These are phyloP conservation scores for Cucurbita maxima DNA, from an alignment of 306 rosid genomes.

Conservation along the genomic window DNA sequence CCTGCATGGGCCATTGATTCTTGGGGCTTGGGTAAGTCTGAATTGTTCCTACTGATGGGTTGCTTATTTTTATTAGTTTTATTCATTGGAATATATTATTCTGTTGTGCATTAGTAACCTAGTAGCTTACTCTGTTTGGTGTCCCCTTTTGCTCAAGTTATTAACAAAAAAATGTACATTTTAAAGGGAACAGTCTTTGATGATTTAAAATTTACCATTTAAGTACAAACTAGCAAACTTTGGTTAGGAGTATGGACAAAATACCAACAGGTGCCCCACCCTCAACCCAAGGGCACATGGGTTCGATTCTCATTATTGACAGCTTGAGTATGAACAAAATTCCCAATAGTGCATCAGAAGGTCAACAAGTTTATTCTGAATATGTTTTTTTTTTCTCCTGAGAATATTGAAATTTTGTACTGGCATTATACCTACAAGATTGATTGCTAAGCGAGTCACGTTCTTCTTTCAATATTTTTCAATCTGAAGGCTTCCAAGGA, in stretches of 20 bases:
- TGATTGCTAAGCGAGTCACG: neutral
- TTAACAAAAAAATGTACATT: neutral
- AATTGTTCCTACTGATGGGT: neutral
- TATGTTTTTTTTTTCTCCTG: neutral
- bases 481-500: neutral
- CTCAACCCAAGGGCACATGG: neutral
- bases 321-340: neutral
- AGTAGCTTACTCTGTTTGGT: neutral
- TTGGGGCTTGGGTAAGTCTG: conserved; percentile 91
- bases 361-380: neutral
- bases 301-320: neutral
- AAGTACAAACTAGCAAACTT: neutral
- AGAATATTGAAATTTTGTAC: neutral
- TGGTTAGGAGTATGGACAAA: neutral
- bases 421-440: neutral
- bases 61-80: neutral
- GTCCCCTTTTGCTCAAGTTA: neutral
- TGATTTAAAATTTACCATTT: neutral
- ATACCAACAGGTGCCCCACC: neutral
- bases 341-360: neutral
- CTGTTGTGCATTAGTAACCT: neutral
- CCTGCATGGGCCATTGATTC: conserved; percentile 97
- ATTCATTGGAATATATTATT: neutral
- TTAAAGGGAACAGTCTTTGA: neutral
- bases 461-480: neutral